Percentiles rank a stretch among this genome's conserved stretches.
phyloP scores from a whole-genome alignment of 2,329 filamentous ascomycete genomes.

The Talaromyces pinophilus region DNA sequence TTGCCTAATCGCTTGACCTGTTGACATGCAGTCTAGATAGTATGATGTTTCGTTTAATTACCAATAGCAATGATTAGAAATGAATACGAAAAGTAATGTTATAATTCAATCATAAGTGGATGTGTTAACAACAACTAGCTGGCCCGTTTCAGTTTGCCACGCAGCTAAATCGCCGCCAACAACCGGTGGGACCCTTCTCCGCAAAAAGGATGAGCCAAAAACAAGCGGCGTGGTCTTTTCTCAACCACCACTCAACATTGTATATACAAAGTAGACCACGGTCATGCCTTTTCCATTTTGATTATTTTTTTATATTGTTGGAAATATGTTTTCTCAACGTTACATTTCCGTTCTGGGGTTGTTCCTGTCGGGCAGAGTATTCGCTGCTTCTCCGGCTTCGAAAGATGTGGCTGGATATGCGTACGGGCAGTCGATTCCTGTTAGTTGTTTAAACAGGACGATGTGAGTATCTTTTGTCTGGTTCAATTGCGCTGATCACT shows the following conservation, averaged over 20 bases:
- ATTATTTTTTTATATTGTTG: not conserved
- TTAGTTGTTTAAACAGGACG: conserved; percentile 74
- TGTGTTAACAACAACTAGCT: not conserved
- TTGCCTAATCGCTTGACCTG: conserved; percentile 34
- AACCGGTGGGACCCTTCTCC: conserved; percentile 13
- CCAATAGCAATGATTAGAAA: conserved; percentile 19
- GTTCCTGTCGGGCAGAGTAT: conserved; percentile 14
- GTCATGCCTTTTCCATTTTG: not conserved
- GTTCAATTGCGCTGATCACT: not conserved
- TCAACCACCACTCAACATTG: not conserved
- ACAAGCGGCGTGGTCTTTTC: conserved; percentile 18
- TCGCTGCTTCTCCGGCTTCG: conserved; percentile 9
- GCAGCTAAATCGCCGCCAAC: conserved; percentile 4
- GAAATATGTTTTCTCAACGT: conserved; percentile 14
- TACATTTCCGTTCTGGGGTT: conserved; percentile 19
- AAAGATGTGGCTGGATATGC: conserved; percentile 37
- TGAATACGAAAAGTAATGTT: conserved; percentile 18
- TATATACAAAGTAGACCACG: not conserved
- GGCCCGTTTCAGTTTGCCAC: not conserved
- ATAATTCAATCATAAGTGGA: not conserved
- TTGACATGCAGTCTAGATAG: not conserved
- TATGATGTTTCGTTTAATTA: not conserved
- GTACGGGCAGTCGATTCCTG: conserved; percentile 64
- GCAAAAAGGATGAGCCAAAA: conserved; percentile 4
- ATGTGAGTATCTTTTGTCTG: conserved; percentile 55